Evolutionary conservation across 2,329 filamentous ascomycete species (phyloP).

Genomic region (Colletotrichum sp.): DNA sequence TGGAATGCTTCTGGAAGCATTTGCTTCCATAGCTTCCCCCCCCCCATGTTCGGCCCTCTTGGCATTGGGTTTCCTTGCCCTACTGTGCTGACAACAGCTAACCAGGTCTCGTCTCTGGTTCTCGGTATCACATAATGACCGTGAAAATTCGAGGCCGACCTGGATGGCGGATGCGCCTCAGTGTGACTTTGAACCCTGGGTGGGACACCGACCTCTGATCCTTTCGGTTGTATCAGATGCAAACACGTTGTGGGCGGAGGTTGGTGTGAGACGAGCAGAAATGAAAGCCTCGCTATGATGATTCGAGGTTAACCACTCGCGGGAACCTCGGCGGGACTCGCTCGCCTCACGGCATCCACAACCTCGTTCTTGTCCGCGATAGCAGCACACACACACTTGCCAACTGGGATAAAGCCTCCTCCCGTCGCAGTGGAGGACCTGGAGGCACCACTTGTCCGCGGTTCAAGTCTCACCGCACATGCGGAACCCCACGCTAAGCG

Average conservation of each 20-base stretch:
- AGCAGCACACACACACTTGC: not conserved
- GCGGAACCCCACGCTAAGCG: slow-evolving; percentile 1
- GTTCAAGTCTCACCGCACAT: not conserved
- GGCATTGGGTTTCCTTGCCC: not conserved
- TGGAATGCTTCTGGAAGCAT: slow-evolving; percentile 9
- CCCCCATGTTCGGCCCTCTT: not conserved
- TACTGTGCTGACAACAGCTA: not conserved
- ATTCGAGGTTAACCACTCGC: not conserved
- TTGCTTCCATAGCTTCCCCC: no score
- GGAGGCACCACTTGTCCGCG: not conserved
- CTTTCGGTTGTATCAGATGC: not conserved
- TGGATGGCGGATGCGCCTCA: not conserved
- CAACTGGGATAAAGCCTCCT: not conserved
- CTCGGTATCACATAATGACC: not conserved
- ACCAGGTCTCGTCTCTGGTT: not conserved
- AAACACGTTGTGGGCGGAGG: not conserved
- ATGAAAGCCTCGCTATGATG: not conserved
- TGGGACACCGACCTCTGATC: not conserved
- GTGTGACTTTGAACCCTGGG: not conserved
- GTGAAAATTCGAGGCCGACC: not conserved
- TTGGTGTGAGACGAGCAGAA: not conserved
- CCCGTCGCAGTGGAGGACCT: not conserved
- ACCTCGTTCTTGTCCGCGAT: not conserved
- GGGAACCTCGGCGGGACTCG: not conserved
- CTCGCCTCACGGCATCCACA: not conserved